A percentile compares a stretch with the other conserved stretches of the same genome.
phyloP scores from a whole-genome alignment of 2,329 filamentous ascomycete genomes.

The Lasiodiplodia theobromae region DNA sequence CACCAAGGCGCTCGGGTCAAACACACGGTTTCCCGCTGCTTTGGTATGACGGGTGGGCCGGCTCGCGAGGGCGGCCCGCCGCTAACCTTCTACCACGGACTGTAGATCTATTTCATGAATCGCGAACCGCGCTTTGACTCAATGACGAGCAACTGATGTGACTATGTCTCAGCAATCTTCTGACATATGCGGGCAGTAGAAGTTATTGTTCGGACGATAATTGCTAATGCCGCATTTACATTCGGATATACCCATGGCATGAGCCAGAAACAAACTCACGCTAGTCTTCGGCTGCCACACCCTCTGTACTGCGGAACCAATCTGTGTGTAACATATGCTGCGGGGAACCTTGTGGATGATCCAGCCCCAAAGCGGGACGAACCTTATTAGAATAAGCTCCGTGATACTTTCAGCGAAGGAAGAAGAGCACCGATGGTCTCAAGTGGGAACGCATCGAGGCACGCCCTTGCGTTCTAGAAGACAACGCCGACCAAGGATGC shows the following conservation, averaged over 20 bases:
- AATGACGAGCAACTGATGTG: background rate
- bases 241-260: background rate
- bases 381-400: background rate
- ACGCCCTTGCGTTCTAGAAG: background rate
- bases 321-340: background rate
- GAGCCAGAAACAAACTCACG: no score
- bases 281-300: no score
- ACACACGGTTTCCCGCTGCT: background rate
- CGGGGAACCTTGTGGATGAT: background rate
- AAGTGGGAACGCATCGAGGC: no score
- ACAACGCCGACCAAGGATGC: background rate
- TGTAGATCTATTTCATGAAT: background rate
- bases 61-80: slow-evolving; percentile 1
- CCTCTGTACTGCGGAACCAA: background rate
- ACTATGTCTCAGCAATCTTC: background rate
- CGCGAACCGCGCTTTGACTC: background rate
- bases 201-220: background rate
- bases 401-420: background rate
- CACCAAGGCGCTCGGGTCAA: background rate
- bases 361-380: background rate
- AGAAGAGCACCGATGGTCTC: no score
- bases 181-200: background rate
- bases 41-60: background rate
- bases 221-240: background rate
- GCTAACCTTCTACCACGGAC: background rate